phyloP scores from a whole-genome alignment of 2,329 filamentous ascomycete species.

The Neurospora sp. region DNA sequence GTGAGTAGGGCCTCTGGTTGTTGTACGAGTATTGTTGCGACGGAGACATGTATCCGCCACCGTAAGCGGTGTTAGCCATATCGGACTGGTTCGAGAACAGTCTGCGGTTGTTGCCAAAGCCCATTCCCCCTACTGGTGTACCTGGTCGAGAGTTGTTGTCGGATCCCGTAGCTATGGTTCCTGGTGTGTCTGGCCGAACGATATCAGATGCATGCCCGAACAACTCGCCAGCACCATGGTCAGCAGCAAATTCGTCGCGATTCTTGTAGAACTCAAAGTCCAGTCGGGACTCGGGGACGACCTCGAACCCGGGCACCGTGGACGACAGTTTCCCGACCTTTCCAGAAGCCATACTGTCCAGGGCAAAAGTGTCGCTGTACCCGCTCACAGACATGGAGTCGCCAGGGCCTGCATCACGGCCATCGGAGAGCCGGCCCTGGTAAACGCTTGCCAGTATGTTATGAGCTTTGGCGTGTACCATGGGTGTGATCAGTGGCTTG shows the following conservation, averaged over 20 bases:
- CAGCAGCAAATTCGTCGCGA: constrained; percentile 74
- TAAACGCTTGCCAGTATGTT: constrained; percentile 81
- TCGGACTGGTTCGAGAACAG: constrained; percentile 16
- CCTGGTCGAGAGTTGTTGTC: constrained; percentile 37
- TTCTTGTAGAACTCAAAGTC: constrained; percentile 92
- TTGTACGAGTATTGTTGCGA: constrained; percentile 4
- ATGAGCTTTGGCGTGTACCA: constrained; percentile 87
- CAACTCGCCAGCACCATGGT: constrained; percentile 68
- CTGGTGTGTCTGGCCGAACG: constrained; percentile 51
- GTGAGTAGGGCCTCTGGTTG: constrained; percentile 7
- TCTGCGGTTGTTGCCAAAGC: constrained; percentile 20
- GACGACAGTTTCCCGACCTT: constrained; percentile 32
- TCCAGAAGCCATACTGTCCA: constrained; percentile 70
- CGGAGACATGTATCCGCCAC: constrained; percentile 7
- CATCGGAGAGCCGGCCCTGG: constrained; percentile 64
- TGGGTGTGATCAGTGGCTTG: constrained; percentile 80
- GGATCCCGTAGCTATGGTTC: constrained; percentile 34
- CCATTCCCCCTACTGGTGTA: constrained; percentile 35
- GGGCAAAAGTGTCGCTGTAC: constrained; percentile 71
- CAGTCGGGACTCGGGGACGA: constrained; percentile 75
- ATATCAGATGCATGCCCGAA: constrained; percentile 52
- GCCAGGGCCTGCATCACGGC: constrained; percentile 46
- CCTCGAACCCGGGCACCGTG: constrained; percentile 66
- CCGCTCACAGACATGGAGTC: constrained; percentile 52
- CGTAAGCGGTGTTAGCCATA: constrained; percentile 8